Evolutionary conservation across 305 asterid species (phyloP), one percentile per base, ranked within the genome.

Genomic region (Fraxinus floribunda): DNA sequence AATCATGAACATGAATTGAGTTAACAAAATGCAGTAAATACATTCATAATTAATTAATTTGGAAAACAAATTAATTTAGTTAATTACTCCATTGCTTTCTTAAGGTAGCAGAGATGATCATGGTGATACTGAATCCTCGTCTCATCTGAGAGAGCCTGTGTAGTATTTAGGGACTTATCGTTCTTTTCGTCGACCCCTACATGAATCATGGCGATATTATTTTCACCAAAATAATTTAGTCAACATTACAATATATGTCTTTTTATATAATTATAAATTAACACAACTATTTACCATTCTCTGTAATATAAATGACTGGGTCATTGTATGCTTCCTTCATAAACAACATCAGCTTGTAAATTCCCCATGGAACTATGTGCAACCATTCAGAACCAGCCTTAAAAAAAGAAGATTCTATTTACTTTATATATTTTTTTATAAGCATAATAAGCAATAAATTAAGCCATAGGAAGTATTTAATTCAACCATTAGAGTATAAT

Each of bases 81-180:
- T 20, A 22, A 22, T 66, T 24, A 66, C 74, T 66, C 2, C 7
- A 66, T 66, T 24, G 36, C 74, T 66, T 66, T 4, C 74, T 26
- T 66, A 9, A 66, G 16, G 74, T 66, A 3, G 16, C 3, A 22
- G 75, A 89, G 87, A 84, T 89, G 92, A 39, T 87, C 87, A 83
- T 89, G 87, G 79, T 88, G 90, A 81, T 89, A 90, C 34, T 87
- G 88, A 57, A 88, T 71, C 82, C 94, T 78, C 3, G 75, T 20
- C 1, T 79, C 80, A 68, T 90, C 93, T 3, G 73, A 78, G 66
- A 89, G 86, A 24, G 87, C 88, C 35, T 87, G 85, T 35, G 13
- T 38, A 11, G 1, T 0, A 8, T 81, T 76, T 2, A 84, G 78
- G 57, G 86, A 76, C 64, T 80, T 85, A 29, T 90, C 87, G 55